Percentiles rank a stretch among this genome's conserved stretches.
phyloP scores from a whole-genome alignment of 176 grass and related monocot species.

The barley (Hordeum vulgare) region MorexV3_pseudomolecules_assembly NC_058524.1:3284656-3285155 shows the following conservation, averaged over 20 bases:
- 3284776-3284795: conserved; percentile 13
- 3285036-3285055: conserved; percentile 32
- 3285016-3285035: conserved; percentile 22
- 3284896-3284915: conserved; percentile 48
- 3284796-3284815: background rate
- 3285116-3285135: conserved; percentile 41
- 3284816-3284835: conserved; percentile 53
- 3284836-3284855: conserved; percentile 48
- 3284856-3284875: conserved; percentile 42
- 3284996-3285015: conserved; percentile 36
- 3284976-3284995: conserved; percentile 24
- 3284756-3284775: conserved; percentile 13
- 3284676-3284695: background rate
- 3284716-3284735: conserved; percentile 12
- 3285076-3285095: conserved; percentile 25
- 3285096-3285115: conserved; percentile 27
- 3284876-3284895: conserved; percentile 23
- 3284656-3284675: background rate
- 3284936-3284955: conserved; percentile 68
- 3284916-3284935: conserved; percentile 30
- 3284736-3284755: background rate
- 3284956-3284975: conserved; percentile 38
- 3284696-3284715: background rate
- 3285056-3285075: conserved; percentile 46
- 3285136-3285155: conserved; percentile 31